Evolutionary conservation across 352 stramenopile genomes (phyloP).

Genomic region (Pythium sp.): DNA sequence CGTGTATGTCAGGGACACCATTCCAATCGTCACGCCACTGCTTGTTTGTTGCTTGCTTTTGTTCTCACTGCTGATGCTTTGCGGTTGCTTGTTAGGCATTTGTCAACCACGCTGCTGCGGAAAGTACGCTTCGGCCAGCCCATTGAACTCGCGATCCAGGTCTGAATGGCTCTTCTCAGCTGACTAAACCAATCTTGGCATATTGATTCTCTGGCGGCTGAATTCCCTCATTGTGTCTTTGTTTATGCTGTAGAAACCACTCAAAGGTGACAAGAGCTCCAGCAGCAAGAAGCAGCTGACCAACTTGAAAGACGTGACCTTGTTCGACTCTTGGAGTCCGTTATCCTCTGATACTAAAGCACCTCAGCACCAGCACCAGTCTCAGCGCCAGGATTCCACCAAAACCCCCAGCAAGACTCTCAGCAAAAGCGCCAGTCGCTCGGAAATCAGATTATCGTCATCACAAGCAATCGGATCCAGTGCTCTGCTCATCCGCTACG

Average conservation of each 20-base stretch:
- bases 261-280: background rate
- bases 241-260: conserved; percentile 1
- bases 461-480: background rate
- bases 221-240: background rate
- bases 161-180: conserved; percentile 6
- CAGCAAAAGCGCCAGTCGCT: background rate
- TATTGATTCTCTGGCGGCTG: background rate
- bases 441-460: background rate
- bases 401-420: background rate
- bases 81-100: conserved; percentile 24
- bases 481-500: conserved; percentile 26
- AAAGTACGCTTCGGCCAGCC: conserved; percentile 62
- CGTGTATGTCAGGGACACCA: conserved; percentile 33
- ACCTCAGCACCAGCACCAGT: background rate
- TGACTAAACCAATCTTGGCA: too few relatives aligned
- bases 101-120: conserved; percentile 48
- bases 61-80: background rate
- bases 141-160: conserved; percentile 39
- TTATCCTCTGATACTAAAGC: background rate
- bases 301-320: background rate
- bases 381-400: background rate
- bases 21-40: background rate
- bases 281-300: conserved; percentile 3
- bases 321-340: background rate
- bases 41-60: background rate